Evolutionary conservation across 257 asterid species (phyloP).

Genomic region (Vinca minor): DNA sequence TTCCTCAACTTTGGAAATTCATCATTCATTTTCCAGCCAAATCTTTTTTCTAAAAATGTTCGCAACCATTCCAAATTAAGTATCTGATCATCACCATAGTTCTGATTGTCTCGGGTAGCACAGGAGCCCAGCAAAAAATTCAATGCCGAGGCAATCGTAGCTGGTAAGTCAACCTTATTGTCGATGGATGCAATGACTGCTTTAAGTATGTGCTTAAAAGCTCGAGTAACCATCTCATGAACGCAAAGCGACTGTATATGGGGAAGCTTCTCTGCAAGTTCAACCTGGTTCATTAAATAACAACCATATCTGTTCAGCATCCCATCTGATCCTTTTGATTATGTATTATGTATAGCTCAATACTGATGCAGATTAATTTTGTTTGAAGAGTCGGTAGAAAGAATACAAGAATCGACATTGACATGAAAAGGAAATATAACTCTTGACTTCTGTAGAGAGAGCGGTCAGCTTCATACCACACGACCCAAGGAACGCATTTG

Average conservation of each 20-base stretch:
- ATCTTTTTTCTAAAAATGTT: constrained; percentile 55
- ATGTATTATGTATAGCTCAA: not conserved
- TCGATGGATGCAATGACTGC: constrained; percentile 86
- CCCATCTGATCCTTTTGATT: not conserved
- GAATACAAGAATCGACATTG: too few species aligned
- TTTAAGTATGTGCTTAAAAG: constrained; percentile 81
- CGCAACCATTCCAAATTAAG: constrained; percentile 70
- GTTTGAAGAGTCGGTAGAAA: not conserved
- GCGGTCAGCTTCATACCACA: constrained; percentile 56
- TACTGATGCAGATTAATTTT: constrained; percentile 2
- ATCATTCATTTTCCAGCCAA: constrained; percentile 70
- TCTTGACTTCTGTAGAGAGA: not conserved
- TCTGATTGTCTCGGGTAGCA: constrained; percentile 29
- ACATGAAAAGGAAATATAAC: not conserved
- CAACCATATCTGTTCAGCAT: not conserved
- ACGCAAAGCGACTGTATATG: constrained; percentile 95
- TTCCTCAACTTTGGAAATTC: constrained; percentile 68
- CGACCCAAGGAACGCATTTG: constrained; percentile 87
- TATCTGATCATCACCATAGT: constrained; percentile 25
- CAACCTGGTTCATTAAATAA: constrained; percentile 60
- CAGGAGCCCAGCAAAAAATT: constrained; percentile 80
- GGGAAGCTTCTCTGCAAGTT: constrained; percentile 92
- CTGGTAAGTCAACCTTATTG: constrained; percentile 45
- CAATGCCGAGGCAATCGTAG: constrained; percentile 65
- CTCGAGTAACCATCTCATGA: constrained; percentile 98